phyloP scores from a whole-genome alignment of 2,329 filamentous ascomycete genomes.

The Lachnum nothofagi region DNA sequence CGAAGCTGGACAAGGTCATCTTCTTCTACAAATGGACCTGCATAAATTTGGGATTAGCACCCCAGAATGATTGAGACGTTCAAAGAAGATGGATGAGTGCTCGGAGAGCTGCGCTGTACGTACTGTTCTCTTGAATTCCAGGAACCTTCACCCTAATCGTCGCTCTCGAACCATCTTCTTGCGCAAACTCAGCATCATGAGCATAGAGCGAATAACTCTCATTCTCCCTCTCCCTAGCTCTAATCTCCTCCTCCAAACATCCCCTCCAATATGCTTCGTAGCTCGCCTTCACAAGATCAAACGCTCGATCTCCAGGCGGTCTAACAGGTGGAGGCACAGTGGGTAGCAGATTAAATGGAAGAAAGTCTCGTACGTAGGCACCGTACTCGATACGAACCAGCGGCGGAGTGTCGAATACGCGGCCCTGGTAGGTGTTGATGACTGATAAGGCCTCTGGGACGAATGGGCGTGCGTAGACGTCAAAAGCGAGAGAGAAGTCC shows the following conservation, averaged over 20 bases:
- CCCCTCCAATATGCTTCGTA: conserved; percentile 10
- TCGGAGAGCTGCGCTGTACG: too few species aligned
- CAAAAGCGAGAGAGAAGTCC: too few species aligned
- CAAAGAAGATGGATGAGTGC: too few species aligned
- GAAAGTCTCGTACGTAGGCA: conserved; percentile 1
- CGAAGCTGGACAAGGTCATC: conserved; percentile 17
- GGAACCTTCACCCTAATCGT: conserved; percentile 11
- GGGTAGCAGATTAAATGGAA: conserved; percentile 10
- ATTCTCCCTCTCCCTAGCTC: conserved; percentile 12
- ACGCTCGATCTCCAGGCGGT: neutral
- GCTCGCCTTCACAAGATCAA: neutral
- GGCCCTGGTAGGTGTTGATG: conserved; percentile 13
- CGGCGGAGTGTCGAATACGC: conserved; percentile 8
- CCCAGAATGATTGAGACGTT: too few species aligned
- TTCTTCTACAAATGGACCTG: conserved; percentile 21
- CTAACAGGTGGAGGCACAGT: neutral
- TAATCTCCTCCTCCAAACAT: conserved; percentile 12
- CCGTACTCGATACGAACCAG: conserved; percentile 8
- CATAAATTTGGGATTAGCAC: too few species aligned
- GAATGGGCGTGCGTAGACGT: conserved; percentile 18
- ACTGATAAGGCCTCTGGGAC: conserved; percentile 13
- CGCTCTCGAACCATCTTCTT: neutral
- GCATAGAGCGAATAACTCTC: conserved; percentile 14
- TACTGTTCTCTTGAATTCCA: conserved; percentile 19
- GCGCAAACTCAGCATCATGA: neutral